Percentiles rank a stretch among this genome's conserved stretches.
Evolutionary conservation across 768 basidiomycete genomes (phyloP).

Genomic region (Ephemerocybe angulata): DNA sequence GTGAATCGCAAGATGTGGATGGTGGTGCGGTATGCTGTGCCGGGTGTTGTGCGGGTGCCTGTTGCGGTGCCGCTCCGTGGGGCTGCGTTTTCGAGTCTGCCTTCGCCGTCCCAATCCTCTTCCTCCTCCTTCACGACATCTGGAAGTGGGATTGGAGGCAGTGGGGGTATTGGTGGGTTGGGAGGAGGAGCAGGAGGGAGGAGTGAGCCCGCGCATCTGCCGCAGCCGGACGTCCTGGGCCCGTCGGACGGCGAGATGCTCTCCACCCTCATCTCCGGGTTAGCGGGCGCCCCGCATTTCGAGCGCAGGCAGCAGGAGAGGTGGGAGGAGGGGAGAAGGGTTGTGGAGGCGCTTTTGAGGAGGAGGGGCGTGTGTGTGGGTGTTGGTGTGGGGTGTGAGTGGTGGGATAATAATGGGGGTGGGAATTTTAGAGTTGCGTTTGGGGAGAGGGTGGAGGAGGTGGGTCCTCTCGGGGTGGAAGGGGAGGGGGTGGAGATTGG

Average conservation of each 20-base stretch:
- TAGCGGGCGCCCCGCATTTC: background rate
- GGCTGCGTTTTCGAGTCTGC: background rate
- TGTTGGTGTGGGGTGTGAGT: conserved; percentile 42
- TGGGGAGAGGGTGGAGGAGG: conserved; percentile 16
- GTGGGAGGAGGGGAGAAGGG: background rate
- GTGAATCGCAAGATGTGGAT: conserved; percentile 55
- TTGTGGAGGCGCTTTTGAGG: background rate
- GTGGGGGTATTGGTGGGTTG: no score
- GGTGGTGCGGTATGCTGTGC: conserved; percentile 48
- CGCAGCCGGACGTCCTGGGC: background rate
- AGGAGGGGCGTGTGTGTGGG: conserved; percentile 1
- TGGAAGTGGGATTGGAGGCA: no score
- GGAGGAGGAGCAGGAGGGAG: no score
- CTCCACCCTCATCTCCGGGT: background rate
- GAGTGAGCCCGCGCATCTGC: no score
- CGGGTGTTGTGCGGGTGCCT: conserved; percentile 1
- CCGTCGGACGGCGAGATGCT: background rate
- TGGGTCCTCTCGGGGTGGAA: no score
- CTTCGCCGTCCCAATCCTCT: background rate
- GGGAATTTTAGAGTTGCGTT: conserved; percentile 79
- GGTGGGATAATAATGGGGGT: conserved; percentile 91
- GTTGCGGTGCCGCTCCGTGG: background rate
- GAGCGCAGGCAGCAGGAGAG: background rate
- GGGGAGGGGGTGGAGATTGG: background rate
- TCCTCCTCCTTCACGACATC: background rate